These are phyloP conservation scores for Aureobasidium zeae DNA, from an alignment of 2,329 filamentous ascomycete species.

Conservation along the genomic window DNA sequence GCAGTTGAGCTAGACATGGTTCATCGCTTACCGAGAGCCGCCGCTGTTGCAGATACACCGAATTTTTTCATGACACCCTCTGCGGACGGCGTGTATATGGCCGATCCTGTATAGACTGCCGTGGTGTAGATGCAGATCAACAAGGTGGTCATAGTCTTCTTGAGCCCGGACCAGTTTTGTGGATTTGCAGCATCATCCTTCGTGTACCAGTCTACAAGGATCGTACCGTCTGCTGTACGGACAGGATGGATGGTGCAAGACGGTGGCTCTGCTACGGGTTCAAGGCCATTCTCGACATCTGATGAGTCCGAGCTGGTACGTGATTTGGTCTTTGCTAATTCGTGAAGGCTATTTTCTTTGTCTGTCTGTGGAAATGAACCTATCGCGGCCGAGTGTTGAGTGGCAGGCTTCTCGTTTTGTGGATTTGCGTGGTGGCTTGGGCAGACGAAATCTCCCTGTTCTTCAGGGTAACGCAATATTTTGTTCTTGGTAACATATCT, in stretches of 20 bases:
- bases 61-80: constrained; percentile 45
- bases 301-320: constrained; percentile 9
- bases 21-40: constrained; percentile 51
- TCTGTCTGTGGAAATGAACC: constrained; percentile 8
- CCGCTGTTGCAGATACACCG: constrained; percentile 42
- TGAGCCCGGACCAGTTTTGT: constrained; percentile 44
- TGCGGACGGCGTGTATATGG: constrained; percentile 41
- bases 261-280: neutral
- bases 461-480: constrained; percentile 41
- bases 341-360: neutral
- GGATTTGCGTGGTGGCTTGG: constrained; percentile 35
- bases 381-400: neutral
- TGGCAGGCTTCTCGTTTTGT: neutral
- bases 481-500: constrained; percentile 35
- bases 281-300: constrained; percentile 8
- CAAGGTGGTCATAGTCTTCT: constrained; percentile 35
- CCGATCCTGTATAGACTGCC: constrained; percentile 31
- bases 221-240: constrained; percentile 41
- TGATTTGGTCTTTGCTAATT: constrained; percentile 5
- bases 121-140: constrained; percentile 33
- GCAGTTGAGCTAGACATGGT: too few relatives aligned
- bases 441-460: constrained; percentile 45
- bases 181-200: constrained; percentile 49
- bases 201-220: constrained; percentile 45
- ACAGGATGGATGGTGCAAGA: constrained; percentile 8